Percentiles rank a stretch among this genome's conserved stretches.
phyloP scores from a whole-genome alignment of 2,329 filamentous ascomycete genomes.

The Ilyonectria destructans region DNA sequence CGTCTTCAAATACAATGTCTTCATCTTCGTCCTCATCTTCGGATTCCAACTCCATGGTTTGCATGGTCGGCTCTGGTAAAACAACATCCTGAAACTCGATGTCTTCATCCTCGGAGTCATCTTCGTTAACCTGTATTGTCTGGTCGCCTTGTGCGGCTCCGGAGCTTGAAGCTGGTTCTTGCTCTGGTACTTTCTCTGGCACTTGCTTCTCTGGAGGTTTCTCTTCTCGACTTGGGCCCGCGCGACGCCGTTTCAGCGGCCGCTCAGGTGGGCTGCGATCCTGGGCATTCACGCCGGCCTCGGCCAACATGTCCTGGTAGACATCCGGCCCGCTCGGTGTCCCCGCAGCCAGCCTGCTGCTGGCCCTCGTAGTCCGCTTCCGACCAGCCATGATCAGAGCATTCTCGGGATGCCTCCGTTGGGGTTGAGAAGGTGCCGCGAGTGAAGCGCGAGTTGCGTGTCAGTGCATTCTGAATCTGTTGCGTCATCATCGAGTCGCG shows the following conservation, averaged over 20 bases:
- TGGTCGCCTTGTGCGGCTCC: slow-evolving; percentile 7
- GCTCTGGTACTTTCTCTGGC: neutral
- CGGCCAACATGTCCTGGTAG: slow-evolving; percentile 66
- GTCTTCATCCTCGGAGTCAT: slow-evolving; percentile 60
- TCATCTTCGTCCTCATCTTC: slow-evolving; percentile 64
- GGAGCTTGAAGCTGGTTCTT: neutral
- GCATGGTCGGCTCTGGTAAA: slow-evolving; percentile 64
- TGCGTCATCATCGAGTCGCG: slow-evolving; percentile 46
- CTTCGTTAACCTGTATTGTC: slow-evolving; percentile 43
- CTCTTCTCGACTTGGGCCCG: slow-evolving; percentile 35
- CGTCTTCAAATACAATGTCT: slow-evolving; percentile 65
- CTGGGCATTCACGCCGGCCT: slow-evolving; percentile 60
- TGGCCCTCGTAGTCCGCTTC: slow-evolving; percentile 49
- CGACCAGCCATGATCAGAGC: slow-evolving; percentile 51
- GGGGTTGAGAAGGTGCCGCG: slow-evolving; percentile 18
- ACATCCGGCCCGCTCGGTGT: slow-evolving; percentile 56
- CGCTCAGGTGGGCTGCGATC: slow-evolving; percentile 53
- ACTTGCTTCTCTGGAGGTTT: slow-evolving; percentile 1
- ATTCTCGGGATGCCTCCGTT: slow-evolving; percentile 16
- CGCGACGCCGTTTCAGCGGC: slow-evolving; percentile 59
- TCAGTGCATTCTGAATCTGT: slow-evolving; percentile 35
- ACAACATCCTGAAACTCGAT: slow-evolving; percentile 68
- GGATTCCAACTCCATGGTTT: slow-evolving; percentile 67
- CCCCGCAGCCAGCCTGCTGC: slow-evolving; percentile 35
- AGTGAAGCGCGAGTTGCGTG: slow-evolving; percentile 33